Evolutionary conservation across 148 eudicot species (phyloP), one percentile per base, ranked within the genome.

Genomic region (Rhododendron vialii): DNA sequence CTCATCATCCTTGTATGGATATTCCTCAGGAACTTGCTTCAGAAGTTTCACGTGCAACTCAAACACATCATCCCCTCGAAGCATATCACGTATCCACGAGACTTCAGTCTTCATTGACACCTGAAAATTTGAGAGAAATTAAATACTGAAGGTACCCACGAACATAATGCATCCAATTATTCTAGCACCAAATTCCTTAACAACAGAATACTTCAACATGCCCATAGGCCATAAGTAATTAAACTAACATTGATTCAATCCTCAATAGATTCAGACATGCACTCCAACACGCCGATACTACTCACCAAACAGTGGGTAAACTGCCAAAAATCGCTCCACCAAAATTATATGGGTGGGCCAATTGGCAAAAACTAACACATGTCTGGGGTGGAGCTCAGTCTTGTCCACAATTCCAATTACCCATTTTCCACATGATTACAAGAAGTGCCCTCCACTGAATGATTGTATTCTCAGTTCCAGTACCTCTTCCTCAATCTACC

Each of bases 71-170:
- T 97, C 99, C 53, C 99, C 99, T 86, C 95, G 91, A 87, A 97
- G 95, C 98, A 95, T 91, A 87, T 97, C 99, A 48, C 98, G 96
- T 26, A 92, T 10, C 99, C 99, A 97, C 67, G 98, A 93, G n/a
- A 97, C 93, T 90, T 97, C 98, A 41, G 98, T 93, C 92, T 97
- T 97, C 99, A 97, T 95, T 17, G 99, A 97, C 61, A 97, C 99
- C 99, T 97, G 82, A 45, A 83, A 33, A 48, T 38, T 10, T 38
- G 28, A 59, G 67, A 75, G 43, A 73, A 48, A 78, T 36, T 30
- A 43, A 82, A 28, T 13, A 30, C 67, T 2, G 74, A 61, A 20
- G 73, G 20, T 3, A 18, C 45, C 36, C 36, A 30, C 13, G 30
- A 71, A 24, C 15, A 30, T 45, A 79, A 2, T 35, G 35, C 12